phyloP scores from a whole-genome alignment of 2,329 filamentous ascomycete genomes.

The Lecanicillium sp. region DNA sequence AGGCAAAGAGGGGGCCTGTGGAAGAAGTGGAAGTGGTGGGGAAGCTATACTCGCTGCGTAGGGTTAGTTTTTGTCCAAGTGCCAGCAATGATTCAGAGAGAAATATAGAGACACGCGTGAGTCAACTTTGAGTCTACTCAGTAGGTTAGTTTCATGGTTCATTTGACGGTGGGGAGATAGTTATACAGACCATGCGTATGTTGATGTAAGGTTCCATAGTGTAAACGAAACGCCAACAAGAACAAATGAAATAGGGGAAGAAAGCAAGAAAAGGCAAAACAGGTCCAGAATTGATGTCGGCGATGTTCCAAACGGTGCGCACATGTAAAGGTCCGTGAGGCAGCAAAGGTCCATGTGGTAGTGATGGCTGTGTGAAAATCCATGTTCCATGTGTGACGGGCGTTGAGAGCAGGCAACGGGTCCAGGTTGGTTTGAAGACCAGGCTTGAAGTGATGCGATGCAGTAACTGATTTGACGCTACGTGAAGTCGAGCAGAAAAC shows the following conservation, averaged over 20 bases:
- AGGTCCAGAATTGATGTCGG: too few species aligned
- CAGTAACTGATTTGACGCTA: background rate
- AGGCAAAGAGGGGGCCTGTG: constrained; percentile 49
- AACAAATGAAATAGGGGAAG: background rate
- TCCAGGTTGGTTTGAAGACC: too few species aligned
- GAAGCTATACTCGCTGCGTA: constrained; percentile 51
- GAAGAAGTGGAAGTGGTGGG: constrained; percentile 45
- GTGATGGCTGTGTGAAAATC: too few species aligned
- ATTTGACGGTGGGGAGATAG: constrained; percentile 2
- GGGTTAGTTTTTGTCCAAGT: constrained; percentile 54
- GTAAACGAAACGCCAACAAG: background rate
- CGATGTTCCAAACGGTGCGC: too few species aligned
- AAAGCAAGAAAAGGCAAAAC: constrained; percentile 2
- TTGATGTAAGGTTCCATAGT: background rate
- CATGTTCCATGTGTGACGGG: too few species aligned
- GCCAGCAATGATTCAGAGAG: constrained; percentile 27
- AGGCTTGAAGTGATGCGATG: background rate
- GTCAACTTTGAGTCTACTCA: constrained; percentile 53
- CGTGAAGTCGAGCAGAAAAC: background rate
- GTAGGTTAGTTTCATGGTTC: constrained; percentile 5
- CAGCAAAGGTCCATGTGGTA: too few species aligned
- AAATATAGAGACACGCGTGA: constrained; percentile 32
- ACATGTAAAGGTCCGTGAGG: too few species aligned
- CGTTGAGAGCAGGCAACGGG: too few species aligned
- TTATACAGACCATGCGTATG: constrained; percentile 21